These are phyloP conservation scores for Pseudopyrenochaeta lycopersici DNA, from an alignment of 2,329 filamentous ascomycete genomes.

Conservation along the genomic window DNA sequence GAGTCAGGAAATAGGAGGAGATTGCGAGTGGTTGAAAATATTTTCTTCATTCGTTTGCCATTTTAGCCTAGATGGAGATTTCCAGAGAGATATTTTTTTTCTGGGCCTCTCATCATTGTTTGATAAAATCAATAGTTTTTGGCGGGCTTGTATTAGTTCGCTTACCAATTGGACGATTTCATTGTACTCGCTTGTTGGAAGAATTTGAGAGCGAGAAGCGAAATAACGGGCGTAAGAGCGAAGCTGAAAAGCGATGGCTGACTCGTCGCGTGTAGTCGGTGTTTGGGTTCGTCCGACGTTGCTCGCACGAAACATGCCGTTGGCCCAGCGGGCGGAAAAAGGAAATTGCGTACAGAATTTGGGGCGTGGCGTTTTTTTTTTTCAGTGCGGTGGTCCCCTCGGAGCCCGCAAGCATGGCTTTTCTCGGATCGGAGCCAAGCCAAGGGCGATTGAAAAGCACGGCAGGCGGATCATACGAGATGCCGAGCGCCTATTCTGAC, in stretches of 20 bases:
- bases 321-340: conserved; percentile 12
- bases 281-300: conserved; percentile 14
- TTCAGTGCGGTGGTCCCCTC: background rate
- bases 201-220: too few species aligned
- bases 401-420: background rate
- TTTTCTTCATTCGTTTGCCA: background rate
- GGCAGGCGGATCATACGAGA: conserved; percentile 27
- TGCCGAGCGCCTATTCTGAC: conserved; percentile 34
- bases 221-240: background rate
- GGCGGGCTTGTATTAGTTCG: background rate
- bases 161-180: too few species aligned
- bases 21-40: background rate
- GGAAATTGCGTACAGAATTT: conserved; percentile 19
- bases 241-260: background rate
- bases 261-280: background rate
- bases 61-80: background rate
- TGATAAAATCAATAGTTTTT: background rate
- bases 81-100: too few species aligned
- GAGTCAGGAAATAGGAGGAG: background rate
- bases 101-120: too few species aligned
- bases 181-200: too few species aligned
- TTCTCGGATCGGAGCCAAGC: background rate
- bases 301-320: conserved; percentile 15
- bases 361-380: background rate
- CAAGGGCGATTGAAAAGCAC: conserved; percentile 3